Evolutionary conservation across 768 basidiomycete species (phyloP).

Genomic region (Royoungia palumana): DNA sequence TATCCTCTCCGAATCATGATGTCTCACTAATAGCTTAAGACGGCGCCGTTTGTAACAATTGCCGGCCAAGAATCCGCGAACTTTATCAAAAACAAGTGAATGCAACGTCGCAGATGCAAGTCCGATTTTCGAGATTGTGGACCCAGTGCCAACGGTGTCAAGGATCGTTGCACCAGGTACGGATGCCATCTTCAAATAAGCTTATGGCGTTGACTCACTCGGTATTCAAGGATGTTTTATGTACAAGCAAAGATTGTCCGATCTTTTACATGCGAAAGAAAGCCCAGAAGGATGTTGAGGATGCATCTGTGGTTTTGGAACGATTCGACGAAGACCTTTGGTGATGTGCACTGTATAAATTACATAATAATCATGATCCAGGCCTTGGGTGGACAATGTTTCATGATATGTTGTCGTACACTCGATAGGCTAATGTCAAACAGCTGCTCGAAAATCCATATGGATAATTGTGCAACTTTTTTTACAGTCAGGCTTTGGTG

Average conservation of each 20-base stretch:
- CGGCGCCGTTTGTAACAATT: conserved; percentile 94
- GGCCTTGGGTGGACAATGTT: too few relatives aligned
- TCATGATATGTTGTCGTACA: too few relatives aligned
- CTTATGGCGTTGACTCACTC: background rate
- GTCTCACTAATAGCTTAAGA: conserved; percentile 41
- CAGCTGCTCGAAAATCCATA: too few relatives aligned
- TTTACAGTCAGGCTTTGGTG: too few relatives aligned
- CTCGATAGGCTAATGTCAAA: too few relatives aligned
- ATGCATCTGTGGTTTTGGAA: conserved; percentile 71
- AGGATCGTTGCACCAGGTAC: conserved; percentile 91
- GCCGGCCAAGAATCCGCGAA: conserved; percentile 79
- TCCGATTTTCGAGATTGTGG: conserved; percentile 93
- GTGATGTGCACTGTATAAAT: conserved; percentile 33
- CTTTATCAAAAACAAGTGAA: conserved; percentile 88
- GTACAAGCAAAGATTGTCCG: conserved; percentile 95
- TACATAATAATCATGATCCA: background rate
- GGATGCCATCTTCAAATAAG: background rate
- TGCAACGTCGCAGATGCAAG: conserved; percentile 74
- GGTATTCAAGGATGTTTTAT: conserved; percentile 78
- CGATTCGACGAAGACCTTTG: conserved; percentile 79
- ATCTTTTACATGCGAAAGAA: conserved; percentile 99
- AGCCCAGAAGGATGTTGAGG: conserved; percentile 96
- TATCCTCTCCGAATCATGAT: background rate
- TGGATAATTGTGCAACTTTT: too few relatives aligned
- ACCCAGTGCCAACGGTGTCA: conserved; percentile 99